Evolutionary conservation across 2,329 filamentous ascomycete genomes (phyloP).

Genomic region (Trichothecium roseum): DNA sequence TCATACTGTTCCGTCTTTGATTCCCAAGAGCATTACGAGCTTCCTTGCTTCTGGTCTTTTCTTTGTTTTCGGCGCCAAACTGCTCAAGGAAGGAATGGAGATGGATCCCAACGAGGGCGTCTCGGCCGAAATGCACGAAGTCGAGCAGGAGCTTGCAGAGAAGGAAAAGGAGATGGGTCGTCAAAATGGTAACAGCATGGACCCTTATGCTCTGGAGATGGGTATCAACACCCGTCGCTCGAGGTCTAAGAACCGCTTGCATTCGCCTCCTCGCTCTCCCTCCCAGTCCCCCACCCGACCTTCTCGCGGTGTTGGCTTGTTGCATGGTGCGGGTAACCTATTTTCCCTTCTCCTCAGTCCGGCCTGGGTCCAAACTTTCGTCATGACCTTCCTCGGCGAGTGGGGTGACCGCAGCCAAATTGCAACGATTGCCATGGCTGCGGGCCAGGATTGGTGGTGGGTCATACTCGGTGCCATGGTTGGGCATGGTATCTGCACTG

Average conservation of each 20-base stretch:
- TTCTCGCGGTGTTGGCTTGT: constrained; percentile 32
- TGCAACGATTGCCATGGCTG: constrained; percentile 97
- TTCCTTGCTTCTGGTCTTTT: constrained; percentile 79
- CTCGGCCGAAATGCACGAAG: constrained; percentile 94
- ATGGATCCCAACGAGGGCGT: constrained; percentile 90
- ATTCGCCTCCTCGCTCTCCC: constrained; percentile 70
- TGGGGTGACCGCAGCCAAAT: constrained; percentile 98
- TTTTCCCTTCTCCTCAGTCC: constrained; percentile 82
- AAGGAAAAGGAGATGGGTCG: constrained; percentile 72
- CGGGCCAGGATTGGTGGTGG: constrained; percentile 98
- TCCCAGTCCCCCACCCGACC: constrained; percentile 62
- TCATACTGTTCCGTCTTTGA: constrained; percentile 80
- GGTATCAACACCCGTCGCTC: constrained; percentile 60
- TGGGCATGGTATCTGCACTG: constrained; percentile 84
- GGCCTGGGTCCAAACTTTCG: constrained; percentile 96
- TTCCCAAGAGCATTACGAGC: constrained; percentile 85
- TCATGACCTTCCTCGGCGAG: constrained; percentile 97
- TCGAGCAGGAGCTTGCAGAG: constrained; percentile 86
- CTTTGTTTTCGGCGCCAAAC: constrained; percentile 75
- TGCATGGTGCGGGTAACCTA: constrained; percentile 70
- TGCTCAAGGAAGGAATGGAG: constrained; percentile 75
- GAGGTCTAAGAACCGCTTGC: constrained; percentile 63
- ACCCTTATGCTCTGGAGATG: constrained; percentile 71
- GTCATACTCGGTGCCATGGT: constrained; percentile 80
- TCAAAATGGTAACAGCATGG: constrained; percentile 52